Evolutionary conservation across 2,329 filamentous ascomycete species (phyloP), one percentile per base, ranked within the genome.

Genomic region (Verruconis gallopava): DNA sequence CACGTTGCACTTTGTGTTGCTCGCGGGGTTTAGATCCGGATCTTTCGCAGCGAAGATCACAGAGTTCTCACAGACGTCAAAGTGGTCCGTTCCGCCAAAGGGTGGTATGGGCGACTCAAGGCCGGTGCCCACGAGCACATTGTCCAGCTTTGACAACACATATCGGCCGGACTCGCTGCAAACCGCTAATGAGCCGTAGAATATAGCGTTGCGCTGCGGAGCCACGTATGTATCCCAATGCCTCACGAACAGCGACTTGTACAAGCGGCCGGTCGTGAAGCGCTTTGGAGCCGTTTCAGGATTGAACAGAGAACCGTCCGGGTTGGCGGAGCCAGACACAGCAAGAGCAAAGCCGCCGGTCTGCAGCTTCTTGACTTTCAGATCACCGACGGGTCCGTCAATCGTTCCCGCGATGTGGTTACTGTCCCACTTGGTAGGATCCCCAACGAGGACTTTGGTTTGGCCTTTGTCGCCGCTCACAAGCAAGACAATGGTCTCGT

Each of bases 191-290:
- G 72, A 71, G 21, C 78, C 78, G 21, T 84, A 82, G 69, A 80
- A 91, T 20, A 94, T 69, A 2, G 80, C 72, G 52, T 78, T 80
- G 47, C 72, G 75, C 52, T 83, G 78, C 36, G 77, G 71, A 1
- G 72, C 76, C 19, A 77, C 66, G 62, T 80, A 93, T n/a, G 71
- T 60, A 55, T 93, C 84, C 85, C 85, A 93, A 53, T 93, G 83
- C 12, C 85, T 74, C 20, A 84, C 81, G 53, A 84, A 91, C 19
- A 88, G 72, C 37, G 72, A 75, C 15, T 75, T 75, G 58, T 91
- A 91, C 17, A 85, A 71, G 51, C 73, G 78, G 20, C 75, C 85
- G 3, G 75, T 73, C 15, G 79, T 79, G 18, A 68, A 61, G 2
- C 72, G 65, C 53, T 77, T 75, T 47, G 72, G 63, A 28, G 73